A percentile compares a stretch with the other conserved stretches of the same genome.
Evolutionary conservation across 176 grass and related monocot species (phyloP).

Genomic region (Juncus effusus): DNA sequence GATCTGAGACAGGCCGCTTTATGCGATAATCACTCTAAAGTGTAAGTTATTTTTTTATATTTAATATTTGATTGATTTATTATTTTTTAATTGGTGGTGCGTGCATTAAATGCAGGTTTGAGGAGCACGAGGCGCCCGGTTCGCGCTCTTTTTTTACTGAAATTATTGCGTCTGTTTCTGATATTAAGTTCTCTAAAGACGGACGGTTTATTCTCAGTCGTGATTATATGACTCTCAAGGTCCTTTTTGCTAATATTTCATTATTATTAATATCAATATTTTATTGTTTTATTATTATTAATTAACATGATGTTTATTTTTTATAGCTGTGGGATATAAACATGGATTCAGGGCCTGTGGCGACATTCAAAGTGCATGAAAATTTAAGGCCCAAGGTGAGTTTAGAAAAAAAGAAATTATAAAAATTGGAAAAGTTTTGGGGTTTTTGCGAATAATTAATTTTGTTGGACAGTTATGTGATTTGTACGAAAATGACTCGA

Average conservation of each 20-base stretch:
- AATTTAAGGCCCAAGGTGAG: conserved; percentile 96
- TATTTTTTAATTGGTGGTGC: conserved; percentile 1
- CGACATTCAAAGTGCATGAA: conserved; percentile 88
- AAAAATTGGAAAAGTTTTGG: conserved; percentile 1
- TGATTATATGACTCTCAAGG: conserved; percentile 98
- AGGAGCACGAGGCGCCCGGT: conserved; percentile 69
- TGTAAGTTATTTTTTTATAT: conserved; percentile 56
- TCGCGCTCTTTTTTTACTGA: conserved; percentile 99
- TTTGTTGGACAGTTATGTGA: conserved; percentile 77
- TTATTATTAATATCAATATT: not conserved
- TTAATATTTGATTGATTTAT: conserved; percentile 13
- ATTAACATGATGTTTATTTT: conserved; percentile 16
- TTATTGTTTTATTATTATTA: conserved; percentile 5
- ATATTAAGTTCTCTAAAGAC: conserved; percentile 89
- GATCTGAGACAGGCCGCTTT: conserved; percentile 88
- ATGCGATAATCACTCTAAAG: conserved; percentile 73
- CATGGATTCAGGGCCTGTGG: conserved; percentile 89
- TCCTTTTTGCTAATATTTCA: conserved; percentile 25
- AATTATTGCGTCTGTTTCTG: conserved; percentile 97
- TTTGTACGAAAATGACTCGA: conserved; percentile 98
- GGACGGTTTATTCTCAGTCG: conserved; percentile 93
- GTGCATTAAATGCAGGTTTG: conserved; percentile 54
- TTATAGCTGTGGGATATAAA: conserved; percentile 90
- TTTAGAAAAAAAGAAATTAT: conserved; percentile 20
- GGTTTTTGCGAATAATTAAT: conserved; percentile 26